Percentiles rank a stretch among this genome's conserved stretches.
phyloP scores from a whole-genome alignment of 371 early-diverging fungal species.

The Mucor indicus region DNA sequence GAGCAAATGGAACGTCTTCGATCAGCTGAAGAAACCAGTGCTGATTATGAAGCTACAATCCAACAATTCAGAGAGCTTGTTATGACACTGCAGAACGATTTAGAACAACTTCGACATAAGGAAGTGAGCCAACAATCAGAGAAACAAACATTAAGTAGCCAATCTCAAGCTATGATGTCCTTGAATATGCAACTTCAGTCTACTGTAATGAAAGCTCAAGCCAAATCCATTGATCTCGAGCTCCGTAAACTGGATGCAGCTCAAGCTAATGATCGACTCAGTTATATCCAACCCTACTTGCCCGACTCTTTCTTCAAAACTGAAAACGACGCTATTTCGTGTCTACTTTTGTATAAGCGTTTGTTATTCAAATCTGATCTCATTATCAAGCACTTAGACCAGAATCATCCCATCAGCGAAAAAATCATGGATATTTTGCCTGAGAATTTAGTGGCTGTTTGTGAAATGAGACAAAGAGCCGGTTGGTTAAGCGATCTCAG shows the following conservation, averaged over 20 bases:
- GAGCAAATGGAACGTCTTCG: conserved; percentile 61
- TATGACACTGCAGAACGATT: conserved; percentile 68
- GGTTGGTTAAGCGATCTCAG: conserved; percentile 66
- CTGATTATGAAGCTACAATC: conserved; percentile 84
- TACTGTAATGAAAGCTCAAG: conserved; percentile 81
- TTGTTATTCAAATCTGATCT: conserved; percentile 79
- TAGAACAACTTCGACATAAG: conserved; percentile 65
- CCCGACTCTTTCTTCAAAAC: conserved; percentile 81
- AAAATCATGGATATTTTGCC: conserved; percentile 54
- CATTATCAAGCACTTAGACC: conserved; percentile 75
- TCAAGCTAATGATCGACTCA: conserved; percentile 80
- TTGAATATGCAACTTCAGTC: conserved; percentile 79
- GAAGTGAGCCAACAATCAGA: conserved; percentile 58
- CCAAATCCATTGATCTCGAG: conserved; percentile 88
- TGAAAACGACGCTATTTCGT: conserved; percentile 79
- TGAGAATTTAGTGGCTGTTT: conserved; percentile 48
- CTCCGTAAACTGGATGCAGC: conserved; percentile 81
- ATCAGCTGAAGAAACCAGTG: conserved; percentile 73
- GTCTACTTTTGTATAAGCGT: conserved; percentile 75
- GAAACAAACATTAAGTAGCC: conserved; percentile 54
- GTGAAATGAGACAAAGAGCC: conserved; percentile 69
- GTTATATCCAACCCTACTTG: conserved; percentile 70
- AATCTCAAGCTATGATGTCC: conserved; percentile 82
- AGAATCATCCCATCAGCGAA: conserved; percentile 58
- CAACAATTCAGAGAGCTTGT: conserved; percentile 89